Evolutionary conservation across 2,329 filamentous ascomycete species (phyloP).

Genomic region (Aspergillus ruber): DNA sequence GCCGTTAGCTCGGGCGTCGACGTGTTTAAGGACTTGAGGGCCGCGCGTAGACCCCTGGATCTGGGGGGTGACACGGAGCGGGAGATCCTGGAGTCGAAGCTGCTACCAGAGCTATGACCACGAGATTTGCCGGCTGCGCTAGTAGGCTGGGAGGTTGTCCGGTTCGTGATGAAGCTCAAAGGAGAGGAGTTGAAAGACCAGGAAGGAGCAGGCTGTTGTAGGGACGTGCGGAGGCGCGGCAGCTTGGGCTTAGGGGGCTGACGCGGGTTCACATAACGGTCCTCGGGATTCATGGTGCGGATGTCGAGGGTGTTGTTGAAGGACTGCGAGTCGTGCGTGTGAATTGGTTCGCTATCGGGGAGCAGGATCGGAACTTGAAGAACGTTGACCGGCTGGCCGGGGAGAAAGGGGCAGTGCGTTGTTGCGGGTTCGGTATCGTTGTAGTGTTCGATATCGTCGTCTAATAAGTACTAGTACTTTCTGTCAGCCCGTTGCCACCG

Average conservation of each 20-base stretch:
- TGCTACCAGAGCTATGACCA: conserved; percentile 10
- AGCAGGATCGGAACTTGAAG: conserved; percentile 70
- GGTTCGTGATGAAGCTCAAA: conserved; percentile 17
- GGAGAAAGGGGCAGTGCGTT: conserved; percentile 74
- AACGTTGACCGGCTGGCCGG: conserved; percentile 81
- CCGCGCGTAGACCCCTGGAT: conserved; percentile 31
- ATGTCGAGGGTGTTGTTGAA: conserved; percentile 43
- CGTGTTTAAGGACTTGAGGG: conserved; percentile 29
- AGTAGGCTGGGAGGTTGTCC: conserved; percentile 31
- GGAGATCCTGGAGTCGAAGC: conserved; percentile 20
- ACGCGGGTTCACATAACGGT: conserved; percentile 67
- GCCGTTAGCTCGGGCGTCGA: conserved; percentile 13
- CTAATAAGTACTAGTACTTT: conserved; percentile 65
- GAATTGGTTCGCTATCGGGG: conserved; percentile 38
- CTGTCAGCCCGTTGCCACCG: neutral
- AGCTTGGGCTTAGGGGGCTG: conserved; percentile 47
- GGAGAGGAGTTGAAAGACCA: conserved; percentile 24
- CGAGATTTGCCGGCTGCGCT: conserved; percentile 16
- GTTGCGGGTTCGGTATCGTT: conserved; percentile 68
- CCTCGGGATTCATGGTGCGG: conserved; percentile 70
- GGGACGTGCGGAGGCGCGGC: conserved; percentile 41
- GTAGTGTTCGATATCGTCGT: conserved; percentile 69
- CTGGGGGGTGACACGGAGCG: conserved; percentile 34
- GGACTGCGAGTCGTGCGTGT: conserved; percentile 52
- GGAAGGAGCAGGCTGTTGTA: conserved; percentile 17